A percentile compares a stretch with the other conserved stretches of the same genome.
These are phyloP conservation scores for Saccharum spontaneum DNA, from an alignment of 176 grass and related monocot genomes.

Conservation along the genomic window DNA sequence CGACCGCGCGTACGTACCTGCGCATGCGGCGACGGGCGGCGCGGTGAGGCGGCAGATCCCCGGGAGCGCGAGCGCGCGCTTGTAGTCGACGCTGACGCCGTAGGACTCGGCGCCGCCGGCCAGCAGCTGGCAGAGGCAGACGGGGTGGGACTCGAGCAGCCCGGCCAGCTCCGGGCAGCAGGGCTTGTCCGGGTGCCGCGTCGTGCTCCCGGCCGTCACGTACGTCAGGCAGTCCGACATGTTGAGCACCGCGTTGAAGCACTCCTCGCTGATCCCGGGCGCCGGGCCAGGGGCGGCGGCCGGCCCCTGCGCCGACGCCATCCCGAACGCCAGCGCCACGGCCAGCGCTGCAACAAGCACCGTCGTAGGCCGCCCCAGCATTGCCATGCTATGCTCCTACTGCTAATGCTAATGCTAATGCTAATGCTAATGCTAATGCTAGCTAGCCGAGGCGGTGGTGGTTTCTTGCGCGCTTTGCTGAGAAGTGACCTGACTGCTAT, in stretches of 20 bases:
- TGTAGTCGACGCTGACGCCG: conserved; percentile 73
- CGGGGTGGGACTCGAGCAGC: conserved; percentile 64
- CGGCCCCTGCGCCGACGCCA: conserved; percentile 34
- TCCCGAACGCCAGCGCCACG: conserved; percentile 27
- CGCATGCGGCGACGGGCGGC: conserved; percentile 65
- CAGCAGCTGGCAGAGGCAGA: conserved; percentile 88
- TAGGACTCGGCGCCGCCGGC: conserved; percentile 56
- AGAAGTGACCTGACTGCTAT: no score
- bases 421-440: no score
- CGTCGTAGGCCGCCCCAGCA: not conserved
- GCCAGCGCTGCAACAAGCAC: not conserved
- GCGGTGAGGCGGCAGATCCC: conserved; percentile 67
- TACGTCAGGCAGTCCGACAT: conserved; percentile 80
- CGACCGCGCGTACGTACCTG: conserved; percentile 29
- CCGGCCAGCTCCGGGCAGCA: conserved; percentile 94
- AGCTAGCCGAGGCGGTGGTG: not conserved
- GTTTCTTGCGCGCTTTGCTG: no score
- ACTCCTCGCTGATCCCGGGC: conserved; percentile 37
- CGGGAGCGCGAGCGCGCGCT: conserved; percentile 70
- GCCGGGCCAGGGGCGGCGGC: conserved; percentile 35
- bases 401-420: no score
- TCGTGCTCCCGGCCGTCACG: conserved; percentile 66
- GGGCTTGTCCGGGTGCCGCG: conserved; percentile 52
- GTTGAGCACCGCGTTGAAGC: conserved; percentile 64
- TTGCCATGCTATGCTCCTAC: conserved; percentile 34